Base-by-base conservation (phyloP, 345 rosid genomes). In the Odontarrhena argentea region DNA sequence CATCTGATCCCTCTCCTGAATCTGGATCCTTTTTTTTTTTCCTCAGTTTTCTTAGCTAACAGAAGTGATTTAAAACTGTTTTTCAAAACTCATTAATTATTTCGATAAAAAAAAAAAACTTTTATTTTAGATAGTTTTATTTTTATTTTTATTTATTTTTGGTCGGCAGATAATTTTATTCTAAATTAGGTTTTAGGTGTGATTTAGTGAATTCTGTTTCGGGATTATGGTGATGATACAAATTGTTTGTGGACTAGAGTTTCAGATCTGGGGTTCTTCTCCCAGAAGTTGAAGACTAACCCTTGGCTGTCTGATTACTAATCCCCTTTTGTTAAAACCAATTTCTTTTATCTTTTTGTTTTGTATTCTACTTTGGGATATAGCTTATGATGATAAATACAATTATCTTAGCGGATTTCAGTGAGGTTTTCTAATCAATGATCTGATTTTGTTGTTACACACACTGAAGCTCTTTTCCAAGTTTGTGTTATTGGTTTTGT, bases 251-350 rank as follows among this genome's bases (percentile, higher is more conserved):
- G 97, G 97, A 91, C 97, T 91, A 91, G 96, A 91, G 99, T 94
- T 93, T 90, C 99, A 53, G 97, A 94, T 94, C 80, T 79, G 86
- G 85, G 82, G 37, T 41, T 77, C 69, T 36, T 68, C 68, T 61
- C 85, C 79, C 78, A 49, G 77, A 65, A 82, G 76, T 83, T 91
- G 99, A 94, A 71, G 96, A 94, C 63, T 76, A 85, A 83, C 97
- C 99, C 99, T 94, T 94, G 95, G 96, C 96, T 94, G 97, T 88
- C 96, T 91, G 95, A 94, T 89, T 89, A 82, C 61, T 3, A 5
- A 13, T 63, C 65, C 63, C 58, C 59, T 26, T 38, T 24, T 22
- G 3, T 50, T 1, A 1, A 9, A 25, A 49, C 22, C 22, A 18
- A 18, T 9, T 30, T 2, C 8, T 12, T 9, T 38, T 1, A 25